Conservation (phyloP, 164 flowering plant genomes). For the Nymphaea colorata region DNA sequence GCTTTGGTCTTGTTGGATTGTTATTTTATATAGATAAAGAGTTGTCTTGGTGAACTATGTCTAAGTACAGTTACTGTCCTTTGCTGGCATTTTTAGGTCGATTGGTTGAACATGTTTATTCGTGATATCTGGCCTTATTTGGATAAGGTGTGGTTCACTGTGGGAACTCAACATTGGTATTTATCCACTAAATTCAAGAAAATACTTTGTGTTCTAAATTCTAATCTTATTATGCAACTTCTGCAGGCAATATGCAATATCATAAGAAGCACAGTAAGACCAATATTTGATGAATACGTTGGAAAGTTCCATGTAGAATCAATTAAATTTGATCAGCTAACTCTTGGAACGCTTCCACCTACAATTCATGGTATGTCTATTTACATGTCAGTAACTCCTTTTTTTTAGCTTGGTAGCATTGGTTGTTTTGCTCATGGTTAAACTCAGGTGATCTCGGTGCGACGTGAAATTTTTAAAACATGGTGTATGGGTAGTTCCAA, state of each 20-base stretch:
- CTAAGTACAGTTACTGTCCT: too few relatives aligned
- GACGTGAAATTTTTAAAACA: too few relatives aligned
- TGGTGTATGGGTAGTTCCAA: too few relatives aligned
- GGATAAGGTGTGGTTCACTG: slow-evolving; percentile 32
- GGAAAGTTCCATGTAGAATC: slow-evolving; percentile 50
- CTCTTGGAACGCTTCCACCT: slow-evolving; percentile 78
- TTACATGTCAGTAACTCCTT: background rate
- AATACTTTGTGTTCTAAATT: too few relatives aligned
- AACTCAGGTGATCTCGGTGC: too few relatives aligned
- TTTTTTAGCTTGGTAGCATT: background rate
- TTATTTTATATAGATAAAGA: too few relatives aligned
- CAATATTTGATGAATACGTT: slow-evolving; percentile 55
- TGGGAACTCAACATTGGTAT: too few relatives aligned
- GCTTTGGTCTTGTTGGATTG: too few relatives aligned
- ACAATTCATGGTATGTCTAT: slow-evolving; percentile 37
- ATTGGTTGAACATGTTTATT: slow-evolving; percentile 74
- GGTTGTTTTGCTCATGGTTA: too few relatives aligned
- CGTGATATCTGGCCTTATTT: slow-evolving; percentile 71
- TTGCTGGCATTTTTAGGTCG: slow-evolving; percentile 38
- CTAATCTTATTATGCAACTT: background rate
- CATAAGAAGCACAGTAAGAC: slow-evolving; percentile 35
- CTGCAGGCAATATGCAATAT: slow-evolving; percentile 48
- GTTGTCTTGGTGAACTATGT: too few relatives aligned
- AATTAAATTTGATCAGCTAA: slow-evolving; percentile 46
- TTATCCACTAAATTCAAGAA: too few relatives aligned